Base-by-base conservation (phyloP, 306 rosid genomes). In the Elaeagnus macrophylla region DNA sequence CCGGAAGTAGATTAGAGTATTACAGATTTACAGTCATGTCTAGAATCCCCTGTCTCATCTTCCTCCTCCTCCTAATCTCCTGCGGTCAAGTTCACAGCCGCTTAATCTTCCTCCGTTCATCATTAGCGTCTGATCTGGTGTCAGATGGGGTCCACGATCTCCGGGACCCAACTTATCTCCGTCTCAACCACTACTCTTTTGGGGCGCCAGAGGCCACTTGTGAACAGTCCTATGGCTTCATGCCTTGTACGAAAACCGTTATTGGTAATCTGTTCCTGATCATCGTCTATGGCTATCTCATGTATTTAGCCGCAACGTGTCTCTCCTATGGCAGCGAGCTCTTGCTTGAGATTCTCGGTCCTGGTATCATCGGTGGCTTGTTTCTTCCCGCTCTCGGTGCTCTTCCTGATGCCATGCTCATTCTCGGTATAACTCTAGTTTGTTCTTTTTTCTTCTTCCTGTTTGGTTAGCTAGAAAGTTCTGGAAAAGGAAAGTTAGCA, bases 351-450 rank as follows among this genome's bases (percentile, higher is more conserved):
- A 84, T 80, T 68, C 79, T 91, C 57, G 96, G 99, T 13, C 99
- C 99, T 12, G 99, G 99, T 13, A 76, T 91, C 59, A 75, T 91
- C 65, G 96, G 97, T 10, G 97, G 97, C 2, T 46, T 91, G 64
- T 86, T 91, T 16, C 97, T 91, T 20, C 97, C 96, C 2, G 64
- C 78, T 1, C 93, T 79, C 17, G 81, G 84, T 11, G 84, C 80
- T 13, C 78, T 79, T 45, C 84, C 84, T 0, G 81, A 79, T 10
- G 81, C 84, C 64, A 57, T 75, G 78, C 75, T 79, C 17, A 79
- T 79, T 65, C 84, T 79, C 10, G 84, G 84, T 75, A 52, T 41
- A 0, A 15, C 37, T 54, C 2, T 8, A 0, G 7, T 12, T 13
- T 7, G 2, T 6, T 15, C 52, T 37, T 8, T n/a, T 39, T 52